Base-by-base conservation (phyloP, 2,329 filamentous ascomycete genomes). In the Fusarium sp. region DNA sequence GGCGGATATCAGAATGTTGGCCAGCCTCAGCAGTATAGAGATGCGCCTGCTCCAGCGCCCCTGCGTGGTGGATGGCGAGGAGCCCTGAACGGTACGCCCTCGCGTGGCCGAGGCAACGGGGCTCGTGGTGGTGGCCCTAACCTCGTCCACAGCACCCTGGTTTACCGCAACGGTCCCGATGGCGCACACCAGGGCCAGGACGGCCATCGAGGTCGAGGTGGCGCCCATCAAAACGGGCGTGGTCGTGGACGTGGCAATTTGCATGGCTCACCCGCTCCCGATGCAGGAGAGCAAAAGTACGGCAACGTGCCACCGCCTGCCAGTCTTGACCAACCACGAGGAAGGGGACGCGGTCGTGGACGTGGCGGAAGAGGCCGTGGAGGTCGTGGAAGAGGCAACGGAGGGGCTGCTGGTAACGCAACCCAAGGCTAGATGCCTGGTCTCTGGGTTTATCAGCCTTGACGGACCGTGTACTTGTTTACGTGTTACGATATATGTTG, bases 1-100 rank as follows among this genome's bases (percentile, higher is more conserved):
- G 84, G 88, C 12, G 83, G 85, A 16, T 77, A 86, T 85, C 76
- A 89, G 85, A 83, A 87, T 36, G 86, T 89, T 16, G 88, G 89
- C 67, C 89, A 90, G 33, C 85, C 87, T 67, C 93, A 96, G 80
- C 93, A 96, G 80, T 89, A 88, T 75, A 86, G 84, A 69, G 89
- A 92, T 71, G 87, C 90, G 17, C 75, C 86, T 1, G 82, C 87
- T 1, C 90, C 90, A 16, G 81, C 85, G 11, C 86, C 89, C 16
- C 83, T 92, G 31, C 84, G 86, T 31, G 89, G 88, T 2, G 84
- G 85, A 27, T 92, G 88, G 85, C 88, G 89, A 51, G 88, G 88
- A 70, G 89, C 87, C 24, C 72, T 90, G 27, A 86, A 87, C 65
- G 87, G 88, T 16, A 78, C 86, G 11, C 77, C 79, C 68, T 81